Evolutionary conservation across 176 grass and related monocot species (phyloP).

Genomic region (Ensete ventricosum): DNA sequence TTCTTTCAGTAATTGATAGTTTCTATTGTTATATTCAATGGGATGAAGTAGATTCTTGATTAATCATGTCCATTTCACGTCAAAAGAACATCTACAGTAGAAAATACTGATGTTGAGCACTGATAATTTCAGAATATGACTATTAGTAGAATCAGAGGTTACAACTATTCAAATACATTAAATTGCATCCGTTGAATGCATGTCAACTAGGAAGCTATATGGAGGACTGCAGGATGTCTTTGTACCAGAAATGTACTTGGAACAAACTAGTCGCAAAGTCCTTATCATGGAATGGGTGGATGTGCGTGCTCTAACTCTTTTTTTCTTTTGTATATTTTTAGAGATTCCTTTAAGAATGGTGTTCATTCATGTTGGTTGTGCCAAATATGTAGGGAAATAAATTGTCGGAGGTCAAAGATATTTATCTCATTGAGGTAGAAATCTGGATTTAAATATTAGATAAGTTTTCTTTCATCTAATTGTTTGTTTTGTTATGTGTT

Average conservation of each 20-base stretch:
- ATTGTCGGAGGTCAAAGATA: conserved; percentile 77
- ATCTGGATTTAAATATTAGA: background rate
- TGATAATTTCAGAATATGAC: no score
- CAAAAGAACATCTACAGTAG: background rate
- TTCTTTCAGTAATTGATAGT: background rate
- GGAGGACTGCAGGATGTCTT: conserved; percentile 69
- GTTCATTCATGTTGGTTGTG: background rate
- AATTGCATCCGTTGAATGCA: conserved; percentile 1
- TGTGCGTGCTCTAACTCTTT: conserved; percentile 27
- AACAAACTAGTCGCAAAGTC: conserved; percentile 57
- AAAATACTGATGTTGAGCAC: background rate
- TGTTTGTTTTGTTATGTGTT: background rate
- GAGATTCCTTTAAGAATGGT: background rate
- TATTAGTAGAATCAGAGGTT: background rate
- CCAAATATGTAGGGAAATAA: conserved; percentile 45
- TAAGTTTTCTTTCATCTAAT: background rate
- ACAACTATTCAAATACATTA: background rate
- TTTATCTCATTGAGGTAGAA: conserved; percentile 88
- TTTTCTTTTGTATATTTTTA: background rate
- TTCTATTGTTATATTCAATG: no score
- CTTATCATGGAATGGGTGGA: conserved; percentile 98
- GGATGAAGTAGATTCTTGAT: no score
- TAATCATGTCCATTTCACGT: no score
- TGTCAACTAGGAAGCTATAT: conserved; percentile 65
- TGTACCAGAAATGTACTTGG: conserved; percentile 88